Evolutionary conservation across 2,329 filamentous ascomycete genomes (phyloP), one percentile per base, ranked within the genome.

Genomic region (Fusarium guadeloupense): DNA sequence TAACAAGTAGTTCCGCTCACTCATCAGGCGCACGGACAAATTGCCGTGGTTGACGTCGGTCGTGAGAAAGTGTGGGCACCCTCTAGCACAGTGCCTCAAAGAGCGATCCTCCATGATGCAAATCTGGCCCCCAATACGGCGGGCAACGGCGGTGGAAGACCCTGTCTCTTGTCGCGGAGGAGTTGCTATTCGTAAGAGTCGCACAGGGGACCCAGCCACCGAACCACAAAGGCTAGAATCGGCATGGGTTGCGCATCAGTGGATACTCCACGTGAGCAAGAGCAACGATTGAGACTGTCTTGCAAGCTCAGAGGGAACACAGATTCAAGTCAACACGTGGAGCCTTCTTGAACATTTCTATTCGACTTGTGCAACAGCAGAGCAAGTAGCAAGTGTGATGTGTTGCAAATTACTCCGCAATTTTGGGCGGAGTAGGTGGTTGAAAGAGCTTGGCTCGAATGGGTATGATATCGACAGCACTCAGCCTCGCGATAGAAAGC

Each of bases 241-340:
- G 50, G 54, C 63, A 69, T 69, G 59, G 67, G 56, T 56, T 58
- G 69, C 67, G 66, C 67, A 71, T 71, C 69, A 68, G 69, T 70
- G 69, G 69, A 48, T 58, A 69, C 67, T 71, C 69, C 69, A 71
- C 69, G 69, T 71, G 69, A 71, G 67, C 48, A 54, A 28, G 69
- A 71, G 67, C 48, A 54, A 28, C 49, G 52, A 43, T 62, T 59
- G 49, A 59, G 58, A 67, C 54, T 67, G 65, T 66, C 63, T 69
- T 57, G 61, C 56, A 66, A 61, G 49, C 52, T 58, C 48, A 25
- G 30, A 60, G 61, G 66, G 62, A 54, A 58, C 58, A 63, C 60
- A 69, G 54, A 69, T 47, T 48, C 53, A 64, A 64, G 54, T 58
- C 66, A 67, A 68, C 69, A 71, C 69, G 69, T 71, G 69, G 69